Evolutionary conservation across 345 rosid genomes (phyloP).

Genomic region (Corchorus olitorius): DNA sequence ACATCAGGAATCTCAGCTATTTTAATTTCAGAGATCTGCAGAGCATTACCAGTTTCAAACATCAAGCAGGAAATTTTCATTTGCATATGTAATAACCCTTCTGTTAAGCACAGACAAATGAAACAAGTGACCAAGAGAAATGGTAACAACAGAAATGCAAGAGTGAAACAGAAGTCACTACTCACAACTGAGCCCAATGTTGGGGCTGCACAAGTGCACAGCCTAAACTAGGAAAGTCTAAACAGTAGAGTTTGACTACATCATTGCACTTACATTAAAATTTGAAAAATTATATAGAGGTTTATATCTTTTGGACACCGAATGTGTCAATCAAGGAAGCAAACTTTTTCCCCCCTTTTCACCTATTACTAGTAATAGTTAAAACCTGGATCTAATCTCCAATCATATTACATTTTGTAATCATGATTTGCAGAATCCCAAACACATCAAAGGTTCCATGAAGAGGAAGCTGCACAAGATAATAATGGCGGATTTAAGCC

Average conservation of each 20-base stretch:
- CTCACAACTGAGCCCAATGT: neutral
- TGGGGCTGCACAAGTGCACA: neutral
- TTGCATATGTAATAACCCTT: neutral
- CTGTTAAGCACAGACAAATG: neutral
- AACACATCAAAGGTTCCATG: neutral
- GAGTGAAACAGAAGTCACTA: neutral
- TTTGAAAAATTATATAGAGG: neutral
- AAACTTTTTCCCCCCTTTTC: too few relatives aligned
- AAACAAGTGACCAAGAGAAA: neutral
- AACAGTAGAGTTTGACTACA: neutral
- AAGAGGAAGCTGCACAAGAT: neutral
- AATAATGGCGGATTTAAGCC: neutral
- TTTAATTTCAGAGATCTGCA: slow-evolving; percentile 86
- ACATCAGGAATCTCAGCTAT: slow-evolving; percentile 81
- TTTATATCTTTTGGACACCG: neutral
- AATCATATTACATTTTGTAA: neutral
- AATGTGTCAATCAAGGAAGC: neutral
- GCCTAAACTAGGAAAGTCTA: neutral
- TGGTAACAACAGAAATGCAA: too few relatives aligned
- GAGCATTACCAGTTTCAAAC: slow-evolving; percentile 13
- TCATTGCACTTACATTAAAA: neutral
- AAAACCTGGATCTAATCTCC: neutral
- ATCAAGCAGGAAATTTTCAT: slow-evolving; percentile 5
- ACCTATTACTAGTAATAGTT: neutral
- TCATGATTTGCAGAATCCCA: neutral